Evolutionary conservation across 306 rosid species (phyloP), one percentile per base, ranked within the genome.

Genomic region (Vigna angularis): DNA sequence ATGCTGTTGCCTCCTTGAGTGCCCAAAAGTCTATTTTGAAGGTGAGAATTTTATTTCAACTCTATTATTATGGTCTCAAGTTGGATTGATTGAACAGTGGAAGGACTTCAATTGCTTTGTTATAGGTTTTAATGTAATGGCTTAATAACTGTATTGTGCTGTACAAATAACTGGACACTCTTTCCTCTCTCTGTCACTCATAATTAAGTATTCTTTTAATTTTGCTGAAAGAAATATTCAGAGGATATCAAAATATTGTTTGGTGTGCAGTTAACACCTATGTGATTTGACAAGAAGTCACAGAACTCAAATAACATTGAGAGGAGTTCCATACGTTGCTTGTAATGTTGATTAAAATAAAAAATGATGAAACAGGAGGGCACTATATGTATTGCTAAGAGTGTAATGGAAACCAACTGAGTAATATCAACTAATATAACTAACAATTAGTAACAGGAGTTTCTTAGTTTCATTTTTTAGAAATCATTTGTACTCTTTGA

Each of bases 11-110:
- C 79, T 53, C 87, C 69, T 83, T 92, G 86, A 77, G 67, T 76
- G 91, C 91, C 53, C 93, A 88, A 69, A 94, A 90, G 82, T 72
- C 90, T 63, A 89, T 89, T 74, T 61, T 79, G 15, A 94, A 89
- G 96, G 97, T 90, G 50, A 82, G 74, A 70, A 81, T 67, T 36
- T 73, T 59, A 12, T 55, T 59, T 47, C 40, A 48, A 44, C 11
- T 5, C 6, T 3, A 44, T 53, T 50, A 28, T 53, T 50, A 49
- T 61, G 9, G 52, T 11, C 18, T 52, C 17, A 3, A 20, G 75
- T 20, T 34, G 7, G 11, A 51, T 76, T 53, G 12, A 18, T 20
- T 59, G 30, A 68, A 50, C 51, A 40, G 14, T 47, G 30, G 49
- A 52, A 82, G 45, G 42, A 4, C 69, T 70, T 70, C 20, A 16